These are phyloP conservation scores for Chondrus crispus DNA, from an alignment of 23 red algal species.

Conservation along the genomic window DNA sequence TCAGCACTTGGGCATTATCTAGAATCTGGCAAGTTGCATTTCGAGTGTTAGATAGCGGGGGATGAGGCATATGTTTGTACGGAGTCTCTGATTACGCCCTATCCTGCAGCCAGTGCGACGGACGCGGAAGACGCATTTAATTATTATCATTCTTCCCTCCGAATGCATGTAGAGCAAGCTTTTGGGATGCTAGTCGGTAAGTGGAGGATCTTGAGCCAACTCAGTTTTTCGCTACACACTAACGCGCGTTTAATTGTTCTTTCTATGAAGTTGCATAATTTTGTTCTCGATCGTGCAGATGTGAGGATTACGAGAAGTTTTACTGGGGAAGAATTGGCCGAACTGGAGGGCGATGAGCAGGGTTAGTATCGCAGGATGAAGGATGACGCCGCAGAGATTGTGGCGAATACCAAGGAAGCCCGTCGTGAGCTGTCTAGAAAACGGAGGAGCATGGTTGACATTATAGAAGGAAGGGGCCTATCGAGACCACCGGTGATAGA, in stretches of 20 bases:
- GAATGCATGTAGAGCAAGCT: not conserved
- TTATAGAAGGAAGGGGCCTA: no score
- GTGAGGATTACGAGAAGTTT: no score
- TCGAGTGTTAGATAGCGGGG: not conserved
- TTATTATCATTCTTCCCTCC: not conserved
- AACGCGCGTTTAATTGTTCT: not conserved
- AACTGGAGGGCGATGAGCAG: no score
- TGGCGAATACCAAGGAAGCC: no score
- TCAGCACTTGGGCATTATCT: not conserved
- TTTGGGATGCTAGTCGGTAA: not conserved
- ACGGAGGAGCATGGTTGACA: no score
- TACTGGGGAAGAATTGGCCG: no score
- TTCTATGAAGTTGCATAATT: no score
- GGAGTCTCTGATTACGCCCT: not conserved
- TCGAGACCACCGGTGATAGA: no score
- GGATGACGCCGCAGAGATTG: no score
- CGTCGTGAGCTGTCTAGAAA: no score
- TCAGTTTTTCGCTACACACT: not conserved
- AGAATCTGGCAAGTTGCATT: not conserved
- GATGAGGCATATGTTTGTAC: constrained; percentile 14
- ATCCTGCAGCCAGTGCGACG: not conserved
- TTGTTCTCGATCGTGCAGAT: no score
- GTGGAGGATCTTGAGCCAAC: not conserved
- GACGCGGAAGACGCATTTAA: not conserved
- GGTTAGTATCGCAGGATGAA: no score